These are phyloP conservation scores for Diaporthe sp. DNA, from an alignment of 2,329 filamentous ascomycete species.

Conservation along the genomic window DNA sequence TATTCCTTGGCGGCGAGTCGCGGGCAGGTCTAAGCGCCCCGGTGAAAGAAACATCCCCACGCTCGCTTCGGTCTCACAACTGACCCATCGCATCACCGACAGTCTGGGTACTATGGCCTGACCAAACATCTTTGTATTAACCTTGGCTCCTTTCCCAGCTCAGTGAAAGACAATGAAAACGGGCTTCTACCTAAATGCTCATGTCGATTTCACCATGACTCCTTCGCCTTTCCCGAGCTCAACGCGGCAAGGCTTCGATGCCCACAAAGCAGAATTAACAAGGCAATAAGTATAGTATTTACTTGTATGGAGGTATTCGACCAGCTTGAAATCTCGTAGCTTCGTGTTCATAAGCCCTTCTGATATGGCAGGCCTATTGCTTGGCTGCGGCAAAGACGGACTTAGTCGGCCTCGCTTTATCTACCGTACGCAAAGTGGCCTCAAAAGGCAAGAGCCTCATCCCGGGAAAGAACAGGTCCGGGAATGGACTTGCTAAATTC, in stretches of 20 bases:
- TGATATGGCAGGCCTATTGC: too few relatives aligned
- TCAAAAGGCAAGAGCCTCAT: not conserved
- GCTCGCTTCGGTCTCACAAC: not conserved
- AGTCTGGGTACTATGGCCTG: not conserved
- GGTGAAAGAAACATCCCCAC: not conserved
- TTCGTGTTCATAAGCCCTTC: too few relatives aligned
- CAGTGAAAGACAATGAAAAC: not conserved
- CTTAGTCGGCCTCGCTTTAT: not conserved
- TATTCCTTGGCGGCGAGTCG: constrained; percentile 1
- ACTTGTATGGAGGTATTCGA: not conserved
- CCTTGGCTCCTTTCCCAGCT: not conserved
- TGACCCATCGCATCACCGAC: not conserved
- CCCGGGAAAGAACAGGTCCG: not conserved
- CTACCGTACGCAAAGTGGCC: not conserved
- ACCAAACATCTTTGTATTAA: not conserved
- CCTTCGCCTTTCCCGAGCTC: not conserved
- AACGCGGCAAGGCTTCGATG: not conserved
- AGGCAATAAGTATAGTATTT: not conserved
- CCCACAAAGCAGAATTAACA: not conserved
- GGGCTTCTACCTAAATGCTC: not conserved
- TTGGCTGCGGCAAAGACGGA: not conserved
- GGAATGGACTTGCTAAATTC: not conserved
- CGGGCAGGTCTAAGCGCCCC: not conserved
- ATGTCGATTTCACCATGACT: not conserved
- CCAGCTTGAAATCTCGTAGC: not conserved